A percentile compares a stretch with the other conserved stretches of the same genome.
phyloP scores from a whole-genome alignment of 306 rosid genomes.

The Abrus pulchellus region DNA sequence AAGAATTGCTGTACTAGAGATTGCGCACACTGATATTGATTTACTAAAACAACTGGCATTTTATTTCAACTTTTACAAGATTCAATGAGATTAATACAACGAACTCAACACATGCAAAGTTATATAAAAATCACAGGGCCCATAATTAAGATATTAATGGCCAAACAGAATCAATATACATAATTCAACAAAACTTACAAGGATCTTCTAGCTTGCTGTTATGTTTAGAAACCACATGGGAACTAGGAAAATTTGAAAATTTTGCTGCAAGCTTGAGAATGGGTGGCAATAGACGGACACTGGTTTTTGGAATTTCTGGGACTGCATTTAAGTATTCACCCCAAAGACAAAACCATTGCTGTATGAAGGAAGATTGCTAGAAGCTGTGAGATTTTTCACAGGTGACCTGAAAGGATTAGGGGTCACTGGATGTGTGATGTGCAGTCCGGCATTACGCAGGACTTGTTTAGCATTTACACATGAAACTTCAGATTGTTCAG shows the following conservation, averaged over 20 bases:
- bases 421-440: conserved; percentile 71
- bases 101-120: conserved; percentile 3
- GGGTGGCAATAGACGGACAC: conserved; percentile 8
- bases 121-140: conserved; percentile 7
- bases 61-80: conserved; percentile 11
- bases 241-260: conserved; percentile 10
- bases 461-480: conserved; percentile 53
- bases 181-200: conserved; percentile 36
- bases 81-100: neutral
- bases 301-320: conserved; percentile 7
- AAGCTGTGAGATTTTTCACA: conserved; percentile 59
- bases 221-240: conserved; percentile 14
- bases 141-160: neutral
- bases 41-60: neutral
- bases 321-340: conserved; percentile 59
- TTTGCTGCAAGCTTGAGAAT: conserved; percentile 29
- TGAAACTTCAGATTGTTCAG: conserved; percentile 48
- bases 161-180: conserved; percentile 17
- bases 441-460: conserved; percentile 50
- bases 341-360: conserved; percentile 73
- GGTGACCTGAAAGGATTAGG: conserved; percentile 77
- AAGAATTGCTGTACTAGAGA: neutral
- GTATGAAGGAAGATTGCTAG: conserved; percentile 68
- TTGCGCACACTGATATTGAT: conserved; percentile 8
- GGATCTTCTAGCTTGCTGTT: conserved; percentile 24